A percentile compares a stretch with the other conserved stretches of the same genome.
phyloP scores from a whole-genome alignment of 371 early-diverging fungal species.

The Rozella allomycis region DNA sequence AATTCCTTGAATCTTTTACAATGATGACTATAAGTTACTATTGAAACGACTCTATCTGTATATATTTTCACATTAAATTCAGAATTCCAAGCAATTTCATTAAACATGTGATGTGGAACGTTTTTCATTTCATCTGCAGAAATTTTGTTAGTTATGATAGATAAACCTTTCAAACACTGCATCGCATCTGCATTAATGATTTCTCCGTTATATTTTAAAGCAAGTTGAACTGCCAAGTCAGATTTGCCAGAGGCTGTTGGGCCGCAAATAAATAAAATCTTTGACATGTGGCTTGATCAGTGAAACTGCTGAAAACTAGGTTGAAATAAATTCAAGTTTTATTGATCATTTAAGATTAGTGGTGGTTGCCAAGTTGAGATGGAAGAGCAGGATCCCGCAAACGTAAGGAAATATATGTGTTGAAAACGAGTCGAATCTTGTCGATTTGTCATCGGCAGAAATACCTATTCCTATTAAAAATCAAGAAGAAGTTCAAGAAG shows the following conservation, averaged over 20 bases:
- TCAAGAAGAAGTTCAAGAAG: no score
- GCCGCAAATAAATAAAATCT: no score
- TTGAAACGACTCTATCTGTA: not conserved
- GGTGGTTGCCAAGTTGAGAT: no score
- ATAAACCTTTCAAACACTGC: slow-evolving; percentile 78
- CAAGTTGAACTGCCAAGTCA: slow-evolving; percentile 63
- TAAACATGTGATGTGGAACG: slow-evolving; percentile 67
- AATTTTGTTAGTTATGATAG: slow-evolving; percentile 83
- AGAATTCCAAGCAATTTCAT: slow-evolving; percentile 31
- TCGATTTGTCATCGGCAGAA: no score
- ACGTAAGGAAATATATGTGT: no score
- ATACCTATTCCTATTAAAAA: no score
- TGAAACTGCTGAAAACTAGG: no score
- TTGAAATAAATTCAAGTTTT: no score
- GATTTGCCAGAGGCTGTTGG: slow-evolving; percentile 38
- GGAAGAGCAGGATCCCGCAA: no score
- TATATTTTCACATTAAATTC: not conserved
- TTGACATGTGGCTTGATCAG: no score
- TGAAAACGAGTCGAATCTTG: no score
- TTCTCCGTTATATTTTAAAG: slow-evolving; percentile 43
- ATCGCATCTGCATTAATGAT: slow-evolving; percentile 40
- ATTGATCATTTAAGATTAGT: no score
- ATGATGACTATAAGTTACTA: not conserved
- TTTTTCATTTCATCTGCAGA: slow-evolving; percentile 40
- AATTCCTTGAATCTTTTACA: slow-evolving; percentile 38